Base-by-base conservation (phyloP, 495 filamentous ascomycete species). In the Penicillium herquei region DNA sequence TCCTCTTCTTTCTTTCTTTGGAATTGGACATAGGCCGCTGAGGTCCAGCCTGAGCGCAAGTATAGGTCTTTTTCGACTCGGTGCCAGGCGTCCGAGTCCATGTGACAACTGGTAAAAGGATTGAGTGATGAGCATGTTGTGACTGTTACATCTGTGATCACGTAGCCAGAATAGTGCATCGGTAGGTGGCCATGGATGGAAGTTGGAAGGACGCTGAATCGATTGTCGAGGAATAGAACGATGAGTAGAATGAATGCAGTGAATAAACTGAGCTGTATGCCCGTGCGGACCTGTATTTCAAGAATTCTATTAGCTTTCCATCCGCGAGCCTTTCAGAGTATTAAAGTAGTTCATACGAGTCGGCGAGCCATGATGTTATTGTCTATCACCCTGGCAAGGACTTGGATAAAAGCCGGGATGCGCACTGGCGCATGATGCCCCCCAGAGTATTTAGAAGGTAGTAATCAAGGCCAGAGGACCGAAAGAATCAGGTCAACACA, bases 31-130 rank as follows among this genome's bases (percentile, higher is more conserved):
- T 88, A 98, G 47, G 92, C 95, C 65, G 81, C 86, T 39, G 83
- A 85, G 42, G 91, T 75, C 82, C 87, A 90, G 47, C 82, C 80
- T 40, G 80, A 80, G 55, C 80, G 81, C 14, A 98, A 80, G 69
- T 92, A 94, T 1, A 98, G 81, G 65, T 98, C 92, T 75, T 98
- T 98, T 52, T 96, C 89, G 56, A 98, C 76, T 50, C 89, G 85
- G 56, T 88, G 82, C 94, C 94, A 98, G 53, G 78, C 66, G 41
- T 81, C 72, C n/a, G 83, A 68, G 68, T 92, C 86, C 52, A 96
- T 81, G 58, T 83, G 85, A 79, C 94, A 98, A 49, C 77, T 84
- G 3, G 86, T 87, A 51, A 97, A 86, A 39, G 87, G 66, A 68
- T 92, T 92, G 55, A 93, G 50, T 11, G 78, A 73, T 4, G 86